Conservation (phyloP, 176 grass and related monocot genomes). For the Aegilops sharonensis region DNA sequence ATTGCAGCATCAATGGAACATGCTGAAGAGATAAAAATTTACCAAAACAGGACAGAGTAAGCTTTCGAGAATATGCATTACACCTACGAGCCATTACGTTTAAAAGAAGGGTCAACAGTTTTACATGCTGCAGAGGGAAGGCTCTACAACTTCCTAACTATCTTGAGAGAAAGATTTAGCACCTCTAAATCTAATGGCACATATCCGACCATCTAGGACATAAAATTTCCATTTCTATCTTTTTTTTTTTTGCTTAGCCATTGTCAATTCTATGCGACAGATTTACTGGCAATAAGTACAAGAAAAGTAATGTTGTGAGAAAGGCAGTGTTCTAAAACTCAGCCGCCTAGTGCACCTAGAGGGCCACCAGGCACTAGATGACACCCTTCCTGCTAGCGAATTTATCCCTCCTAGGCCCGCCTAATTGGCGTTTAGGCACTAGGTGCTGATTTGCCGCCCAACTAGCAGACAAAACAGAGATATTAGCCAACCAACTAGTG, state of each 20-base stretch:
- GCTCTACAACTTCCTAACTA: neutral
- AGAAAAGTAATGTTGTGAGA: neutral
- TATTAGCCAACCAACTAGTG: neutral
- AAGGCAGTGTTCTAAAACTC: neutral
- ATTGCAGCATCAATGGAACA: neutral
- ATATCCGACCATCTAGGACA: neutral
- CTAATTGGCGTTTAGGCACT: neutral
- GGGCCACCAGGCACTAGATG: neutral
- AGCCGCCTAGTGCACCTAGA: neutral
- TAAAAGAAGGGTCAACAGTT: neutral
- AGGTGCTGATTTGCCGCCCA: neutral
- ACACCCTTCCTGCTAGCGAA: neutral
- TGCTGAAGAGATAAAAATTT: neutral
- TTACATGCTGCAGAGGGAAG: neutral
- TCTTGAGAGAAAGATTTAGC: neutral
- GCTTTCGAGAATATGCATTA: neutral
- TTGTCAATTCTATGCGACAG: neutral
- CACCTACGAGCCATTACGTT: neutral
- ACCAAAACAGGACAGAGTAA: neutral
- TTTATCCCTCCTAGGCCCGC: neutral
- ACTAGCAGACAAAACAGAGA: neutral
- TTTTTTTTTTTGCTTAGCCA: neutral
- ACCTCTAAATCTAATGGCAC: neutral
- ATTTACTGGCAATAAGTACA: neutral
- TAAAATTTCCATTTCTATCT: neutral